A percentile compares a stretch with the other conserved stretches of the same genome.
Evolutionary conservation across 495 filamentous ascomycete species (phyloP).

Genomic region (Aspergillus avenaceus): DNA sequence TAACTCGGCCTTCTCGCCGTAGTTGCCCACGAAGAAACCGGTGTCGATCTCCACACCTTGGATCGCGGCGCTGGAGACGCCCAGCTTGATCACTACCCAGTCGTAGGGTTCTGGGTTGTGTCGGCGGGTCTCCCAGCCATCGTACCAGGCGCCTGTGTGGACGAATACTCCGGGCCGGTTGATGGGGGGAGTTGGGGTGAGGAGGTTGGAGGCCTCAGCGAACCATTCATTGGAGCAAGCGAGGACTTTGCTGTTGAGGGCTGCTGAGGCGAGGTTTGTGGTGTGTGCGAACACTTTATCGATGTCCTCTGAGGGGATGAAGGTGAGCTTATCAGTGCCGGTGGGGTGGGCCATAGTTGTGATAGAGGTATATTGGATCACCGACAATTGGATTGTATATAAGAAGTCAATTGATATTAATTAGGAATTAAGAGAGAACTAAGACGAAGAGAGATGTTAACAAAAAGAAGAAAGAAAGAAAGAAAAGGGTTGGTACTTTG

Average conservation of each 20-base stretch:
- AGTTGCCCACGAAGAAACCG: constrained; percentile 81
- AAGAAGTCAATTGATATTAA: background rate
- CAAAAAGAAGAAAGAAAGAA: background rate
- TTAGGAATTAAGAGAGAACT: no score
- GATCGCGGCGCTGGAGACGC: constrained; percentile 70
- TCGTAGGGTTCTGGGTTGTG: constrained; percentile 79
- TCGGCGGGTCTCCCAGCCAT: constrained; percentile 90
- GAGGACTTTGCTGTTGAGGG: constrained; percentile 70
- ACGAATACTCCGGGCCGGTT: constrained; percentile 78
- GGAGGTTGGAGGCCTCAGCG: constrained; percentile 74
- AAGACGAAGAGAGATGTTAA: background rate
- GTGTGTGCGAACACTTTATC: constrained; percentile 60
- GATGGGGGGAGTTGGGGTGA: constrained; percentile 71
- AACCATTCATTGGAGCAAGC: constrained; percentile 86
- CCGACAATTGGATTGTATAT: no score
- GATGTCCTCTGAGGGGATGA: constrained; percentile 55
- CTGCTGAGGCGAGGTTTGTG: constrained; percentile 71
- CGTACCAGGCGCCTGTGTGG: constrained; percentile 86
- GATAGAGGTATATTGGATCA: background rate
- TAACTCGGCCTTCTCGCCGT: constrained; percentile 78
- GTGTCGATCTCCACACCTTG: constrained; percentile 85
- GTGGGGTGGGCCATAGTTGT: constrained; percentile 10
- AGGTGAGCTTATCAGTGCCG: constrained; percentile 10
- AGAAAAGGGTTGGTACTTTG: no score
- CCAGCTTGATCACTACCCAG: constrained; percentile 78